Conservation (phyloP, 176 grass and related monocot species). For the bread wheat (Triticum aestivum) region DNA sequence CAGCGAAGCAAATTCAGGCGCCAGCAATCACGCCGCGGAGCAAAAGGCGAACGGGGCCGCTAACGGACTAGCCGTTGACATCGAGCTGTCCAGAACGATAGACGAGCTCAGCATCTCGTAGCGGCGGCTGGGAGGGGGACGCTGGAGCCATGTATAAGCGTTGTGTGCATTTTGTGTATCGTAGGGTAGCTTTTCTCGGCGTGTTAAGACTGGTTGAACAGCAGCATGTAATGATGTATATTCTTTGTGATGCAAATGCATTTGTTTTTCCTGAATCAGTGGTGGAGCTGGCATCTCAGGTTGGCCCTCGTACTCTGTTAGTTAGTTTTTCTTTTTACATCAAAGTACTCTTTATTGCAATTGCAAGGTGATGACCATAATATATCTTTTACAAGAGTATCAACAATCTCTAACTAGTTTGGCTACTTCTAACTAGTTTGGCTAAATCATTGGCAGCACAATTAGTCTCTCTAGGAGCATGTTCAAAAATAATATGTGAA, state of each 20-base stretch:
- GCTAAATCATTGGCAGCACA: too few species aligned
- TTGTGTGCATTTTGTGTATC: conserved; percentile 49
- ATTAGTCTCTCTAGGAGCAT: too few species aligned
- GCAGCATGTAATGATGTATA: conserved; percentile 59
- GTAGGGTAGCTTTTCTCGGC: conserved; percentile 38
- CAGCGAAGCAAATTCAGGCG: conserved; percentile 22
- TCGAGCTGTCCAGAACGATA: conserved; percentile 40
- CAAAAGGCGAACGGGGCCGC: conserved; percentile 35
- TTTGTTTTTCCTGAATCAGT: conserved; percentile 14
- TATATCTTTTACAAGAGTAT: too few species aligned
- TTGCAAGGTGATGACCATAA: too few species aligned
- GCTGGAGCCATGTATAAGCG: conserved; percentile 24
- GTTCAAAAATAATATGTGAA: too few species aligned
- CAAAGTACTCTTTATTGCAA: too few species aligned
- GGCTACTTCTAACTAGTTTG: too few species aligned
- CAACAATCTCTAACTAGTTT: too few species aligned
- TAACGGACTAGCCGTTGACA: conserved; percentile 37
- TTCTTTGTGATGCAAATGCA: conserved; percentile 46
- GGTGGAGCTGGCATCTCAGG: neutral
- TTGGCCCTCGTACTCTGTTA: neutral
- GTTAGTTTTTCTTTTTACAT: neutral
- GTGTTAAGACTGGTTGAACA: conserved; percentile 29
- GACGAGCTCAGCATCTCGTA: conserved; percentile 82
- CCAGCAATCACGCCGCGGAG: conserved; percentile 26
- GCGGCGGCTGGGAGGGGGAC: neutral